Percentiles rank a stretch among this genome's conserved stretches.
Conservation (phyloP, 139 green algal species). For the Gonium pectorale region DNA sequence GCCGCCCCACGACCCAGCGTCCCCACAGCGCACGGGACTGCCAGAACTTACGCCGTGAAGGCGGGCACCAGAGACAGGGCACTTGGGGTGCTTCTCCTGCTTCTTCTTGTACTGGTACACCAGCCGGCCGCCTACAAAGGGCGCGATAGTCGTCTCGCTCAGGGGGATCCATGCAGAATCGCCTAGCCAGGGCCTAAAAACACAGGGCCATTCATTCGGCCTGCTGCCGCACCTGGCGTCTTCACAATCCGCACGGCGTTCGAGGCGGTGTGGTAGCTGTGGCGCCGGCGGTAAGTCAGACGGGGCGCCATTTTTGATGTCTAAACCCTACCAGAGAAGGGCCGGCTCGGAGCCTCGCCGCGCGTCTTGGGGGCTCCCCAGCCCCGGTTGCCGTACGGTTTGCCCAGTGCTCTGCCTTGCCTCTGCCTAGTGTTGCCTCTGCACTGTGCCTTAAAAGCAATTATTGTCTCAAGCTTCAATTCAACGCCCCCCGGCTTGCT, state of each 20-base stretch:
- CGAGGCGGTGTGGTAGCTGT: conserved; percentile 94
- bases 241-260: conserved; percentile 93
- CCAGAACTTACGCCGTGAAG: conserved; percentile 85
- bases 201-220: too few relatives aligned
- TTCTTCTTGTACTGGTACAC: conserved; percentile 95
- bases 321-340: conserved; percentile 26
- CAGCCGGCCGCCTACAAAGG: conserved; percentile 88
- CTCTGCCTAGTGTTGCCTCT: too few relatives aligned
- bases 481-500: too few relatives aligned
- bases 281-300: conserved; percentile 81
- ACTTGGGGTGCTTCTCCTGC: conserved; percentile 82
- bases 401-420: too few relatives aligned
- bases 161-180: too few relatives aligned
- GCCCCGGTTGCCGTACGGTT: too few relatives aligned
- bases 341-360: too few relatives aligned
- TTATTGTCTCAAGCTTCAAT: too few relatives aligned
- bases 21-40: not conserved
- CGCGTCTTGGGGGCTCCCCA: too few relatives aligned
- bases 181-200: too few relatives aligned
- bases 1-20: not conserved
- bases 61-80: conserved; percentile 80
- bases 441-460: too few relatives aligned
- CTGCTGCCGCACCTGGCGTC: conserved; percentile 85
- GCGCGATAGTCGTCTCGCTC: too few relatives aligned
- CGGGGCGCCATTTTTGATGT: conserved; percentile 87